Evolutionary conservation across 2,329 filamentous ascomycete genomes (phyloP), one percentile per base, ranked within the genome.

Genomic region (Myrmaecium sp.): DNA sequence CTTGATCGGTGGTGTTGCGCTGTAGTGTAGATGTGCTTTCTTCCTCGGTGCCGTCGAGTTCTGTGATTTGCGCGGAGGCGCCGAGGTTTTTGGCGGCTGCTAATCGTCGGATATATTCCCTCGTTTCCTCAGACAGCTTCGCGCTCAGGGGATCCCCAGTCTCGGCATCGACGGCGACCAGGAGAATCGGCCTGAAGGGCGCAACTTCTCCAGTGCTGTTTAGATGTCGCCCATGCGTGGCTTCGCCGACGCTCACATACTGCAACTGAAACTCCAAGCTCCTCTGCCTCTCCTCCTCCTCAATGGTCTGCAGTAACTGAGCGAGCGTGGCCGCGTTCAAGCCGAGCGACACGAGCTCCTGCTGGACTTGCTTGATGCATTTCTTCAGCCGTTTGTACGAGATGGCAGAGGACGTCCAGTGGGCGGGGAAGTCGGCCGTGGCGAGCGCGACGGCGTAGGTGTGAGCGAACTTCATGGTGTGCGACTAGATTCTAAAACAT

Each of bases 381-480:
- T 91, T 92, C 54, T 92, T 92, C 30, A 92, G 66, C 49, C 82
- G 69, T 23, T 74, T 67, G 48, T 92, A 92, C 3, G 78, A 80
- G 34, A 92, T 79, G 25, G 82, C 81, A 15, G 71, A 73, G 23
- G 75, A 64, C 25, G 83, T 54, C 66, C 66, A 70, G 44, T 74
- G 70, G 26, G 66, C 55, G 5, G 82, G 82, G 46, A 82, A 92
- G 36, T 68, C 75, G 61, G 80, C 75, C 36, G 60, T 66, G 35
- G 67, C 60, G 34, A 92, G 62, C 26, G 66, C 64, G 40, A 74
- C 66, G 44, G 74, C 70, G 47, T 82, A 89, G 42, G 74, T 67
- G 46, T 77, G 78, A 15, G 74, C 80, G 52, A 91, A 92, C 62
- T 92, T 92, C 82, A 92, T 92, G 35, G n/a, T n/a, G n/a, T n/a